Conservation (phyloP, 2,329 filamentous ascomycete species). For the Penicillium vulpinum region DNA sequence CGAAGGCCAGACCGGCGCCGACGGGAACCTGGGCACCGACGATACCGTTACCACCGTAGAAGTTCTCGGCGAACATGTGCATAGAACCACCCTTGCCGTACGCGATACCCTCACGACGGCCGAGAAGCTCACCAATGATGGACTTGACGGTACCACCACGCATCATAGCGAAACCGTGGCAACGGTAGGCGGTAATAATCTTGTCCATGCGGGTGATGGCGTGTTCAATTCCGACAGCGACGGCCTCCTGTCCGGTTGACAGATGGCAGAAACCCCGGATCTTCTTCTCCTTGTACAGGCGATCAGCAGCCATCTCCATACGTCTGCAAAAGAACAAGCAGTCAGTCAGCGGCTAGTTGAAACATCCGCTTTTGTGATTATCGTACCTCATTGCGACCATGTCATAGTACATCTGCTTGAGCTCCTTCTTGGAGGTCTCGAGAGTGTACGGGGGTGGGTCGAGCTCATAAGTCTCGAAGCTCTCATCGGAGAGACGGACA, state of each 20-base stretch:
- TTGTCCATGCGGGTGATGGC: slow-evolving; percentile 89
- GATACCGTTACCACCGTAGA: slow-evolving; percentile 99
- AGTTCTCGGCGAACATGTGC: slow-evolving; percentile 99
- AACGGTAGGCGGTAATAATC: slow-evolving; percentile 96
- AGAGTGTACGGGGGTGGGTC: slow-evolving; percentile 93
- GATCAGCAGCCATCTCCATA: slow-evolving; percentile 99
- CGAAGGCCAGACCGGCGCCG: slow-evolving; percentile 93
- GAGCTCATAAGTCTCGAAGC: slow-evolving; percentile 99
- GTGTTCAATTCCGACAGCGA: slow-evolving; percentile 95
- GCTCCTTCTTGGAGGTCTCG: slow-evolving; percentile 91
- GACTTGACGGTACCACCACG: slow-evolving; percentile 85
- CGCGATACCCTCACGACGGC: slow-evolving; percentile 91
- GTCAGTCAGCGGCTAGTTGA: slow-evolving; percentile 1
- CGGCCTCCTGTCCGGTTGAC: slow-evolving; percentile 96
- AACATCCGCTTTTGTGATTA: not conserved
- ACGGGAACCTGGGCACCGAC: slow-evolving; percentile 98
- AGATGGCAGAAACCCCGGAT: slow-evolving; percentile 99
- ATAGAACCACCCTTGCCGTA: slow-evolving; percentile 99
- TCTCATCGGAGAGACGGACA: slow-evolving; percentile 92
- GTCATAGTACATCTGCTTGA: slow-evolving; percentile 98
- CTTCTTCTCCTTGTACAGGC: slow-evolving; percentile 99
- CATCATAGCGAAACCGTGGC: slow-evolving; percentile 98
- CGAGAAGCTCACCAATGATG: slow-evolving; percentile 94
- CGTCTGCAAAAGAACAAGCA: slow-evolving; percentile 60
- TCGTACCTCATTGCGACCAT: slow-evolving; percentile 91